A percentile compares a stretch with the other conserved stretches of the same genome.
These are phyloP conservation scores for Boletus huronensis DNA, from an alignment of 768 basidiomycete species.

Conservation along the genomic window DNA sequence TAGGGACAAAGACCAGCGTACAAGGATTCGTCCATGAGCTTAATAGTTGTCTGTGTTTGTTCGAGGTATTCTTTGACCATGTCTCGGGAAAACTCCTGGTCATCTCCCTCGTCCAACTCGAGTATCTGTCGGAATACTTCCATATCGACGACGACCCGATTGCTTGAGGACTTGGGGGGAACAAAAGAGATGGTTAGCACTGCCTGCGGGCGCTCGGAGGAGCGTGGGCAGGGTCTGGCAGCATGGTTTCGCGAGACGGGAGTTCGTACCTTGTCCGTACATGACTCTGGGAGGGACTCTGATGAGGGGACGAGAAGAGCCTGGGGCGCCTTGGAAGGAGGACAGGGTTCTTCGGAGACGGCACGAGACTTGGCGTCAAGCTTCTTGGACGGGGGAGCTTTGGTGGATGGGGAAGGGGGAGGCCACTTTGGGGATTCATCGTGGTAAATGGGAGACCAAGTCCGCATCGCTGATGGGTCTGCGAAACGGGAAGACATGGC, in stretches of 20 bases:
- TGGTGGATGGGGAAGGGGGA: conserved; percentile 33
- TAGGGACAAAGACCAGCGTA: conserved; percentile 45
- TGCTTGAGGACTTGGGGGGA: conserved; percentile 8
- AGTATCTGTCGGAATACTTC: conserved; percentile 82
- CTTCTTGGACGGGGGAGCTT: conserved; percentile 31
- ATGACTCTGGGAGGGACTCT: conserved; percentile 20
- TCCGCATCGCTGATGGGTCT: conserved; percentile 27
- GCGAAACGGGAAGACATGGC: conserved; percentile 29
- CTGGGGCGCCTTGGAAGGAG: conserved; percentile 8
- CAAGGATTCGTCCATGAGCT: conserved; percentile 74
- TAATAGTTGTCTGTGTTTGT: conserved; percentile 76
- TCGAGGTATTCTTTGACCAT: conserved; percentile 81
- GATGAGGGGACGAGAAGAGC: neutral
- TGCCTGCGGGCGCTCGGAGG: neutral
- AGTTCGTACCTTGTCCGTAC: conserved; percentile 28
- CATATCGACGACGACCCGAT: conserved; percentile 61
- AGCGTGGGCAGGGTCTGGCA: neutral
- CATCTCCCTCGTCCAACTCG: conserved; percentile 87
- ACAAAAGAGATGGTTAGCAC: conserved; percentile 6
- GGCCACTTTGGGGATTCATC: conserved; percentile 30
- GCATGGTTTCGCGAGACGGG: neutral
- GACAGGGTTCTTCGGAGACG: conserved; percentile 27
- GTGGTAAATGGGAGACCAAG: conserved; percentile 28
- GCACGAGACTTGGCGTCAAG: conserved; percentile 30
- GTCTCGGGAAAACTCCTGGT: conserved; percentile 66